phyloP scores from a whole-genome alignment of 2,329 filamentous ascomycete species.

The Sporothrix globosa region DNA sequence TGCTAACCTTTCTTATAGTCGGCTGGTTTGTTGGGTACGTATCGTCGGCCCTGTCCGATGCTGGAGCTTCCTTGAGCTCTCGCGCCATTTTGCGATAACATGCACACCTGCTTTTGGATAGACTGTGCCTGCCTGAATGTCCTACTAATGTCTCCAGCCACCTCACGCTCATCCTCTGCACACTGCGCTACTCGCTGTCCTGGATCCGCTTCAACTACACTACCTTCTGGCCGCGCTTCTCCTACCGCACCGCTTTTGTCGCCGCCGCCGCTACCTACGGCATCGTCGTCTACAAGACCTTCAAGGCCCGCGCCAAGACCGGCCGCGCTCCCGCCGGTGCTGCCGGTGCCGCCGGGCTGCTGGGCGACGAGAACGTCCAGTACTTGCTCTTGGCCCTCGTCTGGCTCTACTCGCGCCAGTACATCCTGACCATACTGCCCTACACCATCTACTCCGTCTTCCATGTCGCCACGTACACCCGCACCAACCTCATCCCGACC shows the following conservation, averaged over 20 bases:
- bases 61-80: neutral
- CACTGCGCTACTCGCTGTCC: constrained; percentile 80
- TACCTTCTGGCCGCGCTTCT: constrained; percentile 73
- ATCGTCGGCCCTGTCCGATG: constrained; percentile 26
- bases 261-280: constrained; percentile 91
- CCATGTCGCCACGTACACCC: constrained; percentile 96
- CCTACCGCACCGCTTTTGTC: constrained; percentile 88
- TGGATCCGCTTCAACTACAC: constrained; percentile 89
- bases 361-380: constrained; percentile 94
- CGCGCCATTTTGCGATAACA: neutral
- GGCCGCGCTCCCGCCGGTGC: constrained; percentile 54
- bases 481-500: constrained; percentile 88
- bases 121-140: neutral
- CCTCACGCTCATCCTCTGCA: constrained; percentile 79
- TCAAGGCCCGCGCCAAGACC: constrained; percentile 68
- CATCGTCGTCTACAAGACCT: constrained; percentile 98
- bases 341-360: constrained; percentile 64
- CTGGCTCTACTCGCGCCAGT: constrained; percentile 91
- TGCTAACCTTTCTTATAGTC: constrained; percentile 52
- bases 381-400: constrained; percentile 92
- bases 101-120: neutral
- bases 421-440: constrained; percentile 85
- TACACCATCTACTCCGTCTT: constrained; percentile 98
- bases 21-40: constrained; percentile 81
- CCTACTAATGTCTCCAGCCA: constrained; percentile 61